Evolutionary conservation across 495 filamentous ascomycete species (phyloP).

Genomic region (Penicillium egyptiacum): DNA sequence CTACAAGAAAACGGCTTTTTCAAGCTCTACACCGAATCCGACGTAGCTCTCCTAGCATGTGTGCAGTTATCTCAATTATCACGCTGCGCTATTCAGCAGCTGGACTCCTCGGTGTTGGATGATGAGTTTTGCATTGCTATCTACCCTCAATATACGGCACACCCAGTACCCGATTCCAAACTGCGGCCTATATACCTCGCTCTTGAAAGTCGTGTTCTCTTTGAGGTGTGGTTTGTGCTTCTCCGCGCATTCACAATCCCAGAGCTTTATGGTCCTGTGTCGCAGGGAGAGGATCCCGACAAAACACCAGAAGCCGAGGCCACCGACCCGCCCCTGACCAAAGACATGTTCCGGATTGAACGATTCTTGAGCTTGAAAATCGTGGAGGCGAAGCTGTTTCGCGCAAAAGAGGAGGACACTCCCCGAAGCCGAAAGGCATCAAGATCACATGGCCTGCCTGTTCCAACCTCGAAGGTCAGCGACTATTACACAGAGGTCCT

Average conservation of each 20-base stretch:
- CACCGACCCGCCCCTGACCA: conserved; percentile 18
- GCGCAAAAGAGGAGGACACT: conserved; percentile 31
- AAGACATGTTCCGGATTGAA: conserved; percentile 68
- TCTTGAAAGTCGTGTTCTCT: conserved; percentile 81
- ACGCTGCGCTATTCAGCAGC: conserved; percentile 81
- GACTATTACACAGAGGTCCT: conserved; percentile 88
- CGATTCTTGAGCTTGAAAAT: conserved; percentile 58
- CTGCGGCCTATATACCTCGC: conserved; percentile 69
- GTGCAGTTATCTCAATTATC: conserved; percentile 90
- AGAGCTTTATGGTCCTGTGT: conserved; percentile 75
- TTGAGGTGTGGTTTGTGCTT: conserved; percentile 96
- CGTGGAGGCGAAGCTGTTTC: conserved; percentile 59
- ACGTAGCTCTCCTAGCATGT: conserved; percentile 71
- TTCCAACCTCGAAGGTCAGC: conserved; percentile 32
- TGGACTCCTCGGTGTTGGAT: conserved; percentile 89
- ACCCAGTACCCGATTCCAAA: conserved; percentile 52
- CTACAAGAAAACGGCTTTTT: conserved; percentile 94
- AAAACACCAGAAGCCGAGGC: conserved; percentile 29
- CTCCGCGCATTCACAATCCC: conserved; percentile 90
- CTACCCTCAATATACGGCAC: conserved; percentile 75
- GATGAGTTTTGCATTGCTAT: conserved; percentile 95
- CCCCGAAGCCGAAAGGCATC: conserved; percentile 44
- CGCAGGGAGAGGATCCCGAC: conserved; percentile 23
- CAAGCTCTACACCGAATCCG: conserved; percentile 81
- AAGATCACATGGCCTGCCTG: conserved; percentile 35